Percentiles rank a stretch among this genome's conserved stretches.
These are phyloP conservation scores for Kwoniella sp. DNA, from an alignment of 768 basidiomycete species.

Conservation along the genomic window DNA sequence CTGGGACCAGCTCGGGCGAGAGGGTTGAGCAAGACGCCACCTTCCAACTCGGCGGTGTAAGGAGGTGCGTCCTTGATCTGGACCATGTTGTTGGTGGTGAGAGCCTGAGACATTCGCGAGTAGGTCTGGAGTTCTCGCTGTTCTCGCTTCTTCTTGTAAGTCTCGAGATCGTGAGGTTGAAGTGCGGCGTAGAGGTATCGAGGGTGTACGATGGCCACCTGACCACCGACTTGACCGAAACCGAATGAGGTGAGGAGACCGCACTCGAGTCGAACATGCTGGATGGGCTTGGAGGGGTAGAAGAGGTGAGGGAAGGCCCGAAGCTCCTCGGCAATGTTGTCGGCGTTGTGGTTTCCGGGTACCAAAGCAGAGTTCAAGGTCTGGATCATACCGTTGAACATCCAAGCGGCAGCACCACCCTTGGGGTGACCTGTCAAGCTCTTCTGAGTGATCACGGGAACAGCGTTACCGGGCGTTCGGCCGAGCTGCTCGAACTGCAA, in stretches of 20 bases:
- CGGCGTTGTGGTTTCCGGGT: conserved; percentile 95
- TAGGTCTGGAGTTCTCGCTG: conserved; percentile 61
- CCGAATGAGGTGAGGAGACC: conserved; percentile 62
- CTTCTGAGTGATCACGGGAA: conserved; percentile 97
- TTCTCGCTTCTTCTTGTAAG: conserved; percentile 70
- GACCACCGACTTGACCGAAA: conserved; percentile 98
- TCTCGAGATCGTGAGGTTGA: conserved; percentile 72
- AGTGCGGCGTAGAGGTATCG: conserved; percentile 85
- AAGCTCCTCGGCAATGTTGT: conserved; percentile 75
- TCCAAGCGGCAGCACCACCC: conserved; percentile 99
- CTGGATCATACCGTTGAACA: conserved; percentile 88
- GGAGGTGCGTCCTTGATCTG: conserved; percentile 93
- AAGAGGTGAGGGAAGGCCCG: conserved; percentile 84
- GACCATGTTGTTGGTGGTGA: conserved; percentile 89
- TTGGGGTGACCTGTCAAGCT: conserved; percentile 95
- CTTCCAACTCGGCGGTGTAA: conserved; percentile 82
- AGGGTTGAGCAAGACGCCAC: conserved; percentile 84
- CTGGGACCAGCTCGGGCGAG: conserved; percentile 78
- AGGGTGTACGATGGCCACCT: conserved; percentile 82
- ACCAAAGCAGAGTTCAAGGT: conserved; percentile 80
- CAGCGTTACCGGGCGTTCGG: conserved; percentile 92
- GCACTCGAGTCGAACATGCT: conserved; percentile 78
- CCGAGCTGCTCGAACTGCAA: conserved; percentile 84
- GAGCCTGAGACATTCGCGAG: conserved; percentile 78
- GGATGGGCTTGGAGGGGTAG: conserved; percentile 96